Conservation (phyloP, 1,284 basidiomycete species). For the Ustilago loliicola region DNA sequence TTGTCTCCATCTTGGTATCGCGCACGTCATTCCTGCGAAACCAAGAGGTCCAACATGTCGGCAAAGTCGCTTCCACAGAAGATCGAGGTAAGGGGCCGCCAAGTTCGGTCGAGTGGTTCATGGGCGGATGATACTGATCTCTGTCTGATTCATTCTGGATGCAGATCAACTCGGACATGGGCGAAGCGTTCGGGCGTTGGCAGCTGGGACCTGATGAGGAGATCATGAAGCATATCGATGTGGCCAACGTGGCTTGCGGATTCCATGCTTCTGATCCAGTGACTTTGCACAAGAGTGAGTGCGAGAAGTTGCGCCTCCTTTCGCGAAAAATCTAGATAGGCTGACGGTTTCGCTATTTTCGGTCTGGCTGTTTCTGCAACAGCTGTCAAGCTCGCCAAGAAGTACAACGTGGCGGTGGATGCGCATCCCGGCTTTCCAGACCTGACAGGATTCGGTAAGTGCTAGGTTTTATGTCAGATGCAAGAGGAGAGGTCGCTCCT, state of each 20-base stretch:
- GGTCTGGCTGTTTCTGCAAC: not conserved
- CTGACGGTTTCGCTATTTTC: not conserved
- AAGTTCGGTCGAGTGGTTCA: not conserved
- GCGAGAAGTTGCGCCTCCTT: not conserved
- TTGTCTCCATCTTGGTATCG: not conserved
- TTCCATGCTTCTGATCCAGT: slow-evolving; percentile 45
- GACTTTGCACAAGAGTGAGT: slow-evolving; percentile 35
- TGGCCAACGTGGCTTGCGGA: slow-evolving; percentile 37
- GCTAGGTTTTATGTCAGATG: not conserved
- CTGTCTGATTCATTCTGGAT: not conserved
- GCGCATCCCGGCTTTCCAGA: slow-evolving; percentile 46
- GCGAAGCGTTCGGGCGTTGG: slow-evolving; percentile 43
- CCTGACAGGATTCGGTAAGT: slow-evolving; percentile 40
- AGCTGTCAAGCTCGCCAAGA: slow-evolving; percentile 42
- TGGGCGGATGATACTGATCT: not conserved
- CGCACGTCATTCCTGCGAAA: not conserved
- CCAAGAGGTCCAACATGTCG: slow-evolving; percentile 13
- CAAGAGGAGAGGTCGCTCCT: not conserved
- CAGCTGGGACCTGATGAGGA: slow-evolving; percentile 36
- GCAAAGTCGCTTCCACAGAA: slow-evolving; percentile 13
- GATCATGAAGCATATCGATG: slow-evolving; percentile 43
- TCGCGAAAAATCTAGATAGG: not conserved
- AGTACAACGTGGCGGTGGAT: slow-evolving; percentile 31
- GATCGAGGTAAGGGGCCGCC: slow-evolving; percentile 15
- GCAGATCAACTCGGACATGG: slow-evolving; percentile 41